Conservation (phyloP, 805 yeast genomes). For the Metschnikowia corniflorae region DNA sequence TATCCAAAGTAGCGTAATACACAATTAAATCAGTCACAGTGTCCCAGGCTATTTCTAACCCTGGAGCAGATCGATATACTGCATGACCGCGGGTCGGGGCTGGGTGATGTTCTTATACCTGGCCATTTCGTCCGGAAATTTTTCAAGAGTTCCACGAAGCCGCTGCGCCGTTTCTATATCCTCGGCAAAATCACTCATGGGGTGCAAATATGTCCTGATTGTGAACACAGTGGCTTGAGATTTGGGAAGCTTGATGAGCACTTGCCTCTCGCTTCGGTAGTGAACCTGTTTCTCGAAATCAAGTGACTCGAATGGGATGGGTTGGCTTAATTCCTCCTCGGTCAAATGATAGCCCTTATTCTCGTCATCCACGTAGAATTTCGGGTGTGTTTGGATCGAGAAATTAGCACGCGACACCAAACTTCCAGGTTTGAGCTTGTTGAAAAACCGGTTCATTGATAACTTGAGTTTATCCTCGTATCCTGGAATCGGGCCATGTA, state of each 20-base stretch:
- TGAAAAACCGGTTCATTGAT: constrained; percentile 41
- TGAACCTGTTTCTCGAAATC: constrained; percentile 46
- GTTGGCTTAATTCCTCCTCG: constrained; percentile 22
- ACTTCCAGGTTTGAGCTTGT: constrained; percentile 32
- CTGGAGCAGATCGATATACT: constrained; percentile 14
- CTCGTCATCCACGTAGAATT: constrained; percentile 34
- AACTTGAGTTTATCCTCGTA: constrained; percentile 36
- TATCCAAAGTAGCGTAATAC: too few relatives aligned
- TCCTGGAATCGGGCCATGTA: constrained; percentile 43
- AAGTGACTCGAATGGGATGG: constrained; percentile 24
- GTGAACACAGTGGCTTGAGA: constrained; percentile 47
- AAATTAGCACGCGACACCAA: constrained; percentile 40
- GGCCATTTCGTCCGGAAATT: constrained; percentile 56
- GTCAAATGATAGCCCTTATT: constrained; percentile 39
- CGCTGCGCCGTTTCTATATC: constrained; percentile 48
- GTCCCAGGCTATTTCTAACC: too few relatives aligned
- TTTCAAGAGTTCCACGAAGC: constrained; percentile 59
- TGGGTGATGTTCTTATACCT: constrained; percentile 58
- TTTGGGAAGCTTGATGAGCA: constrained; percentile 49
- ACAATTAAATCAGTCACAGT: too few relatives aligned
- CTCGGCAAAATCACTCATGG: constrained; percentile 43
- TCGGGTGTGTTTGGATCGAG: constrained; percentile 34
- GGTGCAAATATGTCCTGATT: constrained; percentile 56
- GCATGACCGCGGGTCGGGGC: constrained; percentile 67
- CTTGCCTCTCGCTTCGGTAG: constrained; percentile 59